Evolutionary conservation across 1,284 basidiomycete species (phyloP), one percentile per base, ranked within the genome.

Genomic region (Ganoderma resinaceum): DNA sequence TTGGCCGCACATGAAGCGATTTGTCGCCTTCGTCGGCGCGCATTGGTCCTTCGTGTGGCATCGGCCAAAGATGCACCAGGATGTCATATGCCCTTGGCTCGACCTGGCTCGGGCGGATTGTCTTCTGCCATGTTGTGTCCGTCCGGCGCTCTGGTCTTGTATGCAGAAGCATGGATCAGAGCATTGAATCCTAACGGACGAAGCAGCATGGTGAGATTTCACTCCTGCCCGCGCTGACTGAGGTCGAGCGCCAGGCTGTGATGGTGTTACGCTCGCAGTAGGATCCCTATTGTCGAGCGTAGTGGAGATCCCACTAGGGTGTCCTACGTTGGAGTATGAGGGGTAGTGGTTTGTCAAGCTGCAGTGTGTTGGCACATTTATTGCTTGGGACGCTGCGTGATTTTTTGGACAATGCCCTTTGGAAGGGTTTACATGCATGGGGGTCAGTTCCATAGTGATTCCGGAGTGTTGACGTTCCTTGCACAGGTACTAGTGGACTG

Each of bases 311-410:
- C 16, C 31, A 37, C 42, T 6, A 20, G n/a, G n/a, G n/a, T n/a
- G n/a, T n/a, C n/a, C n/a, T n/a, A 60, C 23, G 26, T 26, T 42
- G 6, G 38, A 29, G 58, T 60, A 60, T 60, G 58, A 60, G 58
- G 58, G 20, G 58, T 60, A 14, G 23, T 26, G 42, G 23, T 6
- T 18, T 55, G 52, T 31, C 3, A 7, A 9, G 52, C 7, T 26
- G 5, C 58, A 4, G n/a, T 26, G 20, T 31, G 37, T 38, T 59
- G 57, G 35, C 23, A 5, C 31, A 31, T 59, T 14, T 6, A 20
- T 38, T 23, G 35, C 58, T 60, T 9, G 20, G 37, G 23, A 11
- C 23, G 58, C 37, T 38, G 38, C 37, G 37, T 20, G 7, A 35
- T 23, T 58, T 37, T 58, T 58, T 58, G 55, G 55, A 55, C 33